Percentiles rank a stretch among this genome's conserved stretches.
Evolutionary conservation across 2,329 filamentous ascomycete species (phyloP).

Genomic region (Iodosphaeria phyllophila): DNA sequence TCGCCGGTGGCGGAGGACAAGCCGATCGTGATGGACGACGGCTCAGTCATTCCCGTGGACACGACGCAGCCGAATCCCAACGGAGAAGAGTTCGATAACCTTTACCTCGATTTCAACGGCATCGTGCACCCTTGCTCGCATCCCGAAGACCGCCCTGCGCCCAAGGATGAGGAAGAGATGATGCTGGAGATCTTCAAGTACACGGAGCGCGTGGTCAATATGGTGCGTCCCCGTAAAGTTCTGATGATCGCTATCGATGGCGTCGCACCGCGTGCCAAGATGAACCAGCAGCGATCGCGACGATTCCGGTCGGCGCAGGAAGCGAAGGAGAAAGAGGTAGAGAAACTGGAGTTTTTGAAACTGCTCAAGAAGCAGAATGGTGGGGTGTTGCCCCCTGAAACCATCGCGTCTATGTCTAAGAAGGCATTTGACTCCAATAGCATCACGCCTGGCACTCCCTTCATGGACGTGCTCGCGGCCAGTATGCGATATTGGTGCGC

Average conservation of each 20-base stretch:
- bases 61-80: conserved; percentile 78
- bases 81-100: conserved; percentile 91
- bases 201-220: conserved; percentile 96
- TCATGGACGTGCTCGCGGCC: conserved; percentile 88
- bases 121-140: conserved; percentile 98
- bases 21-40: conserved; percentile 63
- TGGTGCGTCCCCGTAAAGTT: conserved; percentile 90
- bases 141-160: conserved; percentile 80
- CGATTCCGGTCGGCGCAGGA: conserved; percentile 91
- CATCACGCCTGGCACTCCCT: conserved; percentile 92
- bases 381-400: conserved; percentile 41
- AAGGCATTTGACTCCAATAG: conserved; percentile 81
- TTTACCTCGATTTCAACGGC: conserved; percentile 98
- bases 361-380: conserved; percentile 64
- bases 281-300: conserved; percentile 96
- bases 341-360: conserved; percentile 76
- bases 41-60: conserved; percentile 68
- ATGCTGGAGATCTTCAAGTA: conserved; percentile 98
- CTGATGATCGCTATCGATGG: conserved; percentile 98
- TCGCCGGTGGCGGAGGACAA: conserved; percentile 77
- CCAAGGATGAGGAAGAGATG: conserved; percentile 95
- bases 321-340: conserved; percentile 80
- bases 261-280: conserved; percentile 93
- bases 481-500: conserved; percentile 92
- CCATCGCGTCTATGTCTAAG: conserved; percentile 45